Evolutionary conservation across 2,329 filamentous ascomycete species (phyloP), one percentile per base, ranked within the genome.

Genomic region (Chaetomiaceae sp.): DNA sequence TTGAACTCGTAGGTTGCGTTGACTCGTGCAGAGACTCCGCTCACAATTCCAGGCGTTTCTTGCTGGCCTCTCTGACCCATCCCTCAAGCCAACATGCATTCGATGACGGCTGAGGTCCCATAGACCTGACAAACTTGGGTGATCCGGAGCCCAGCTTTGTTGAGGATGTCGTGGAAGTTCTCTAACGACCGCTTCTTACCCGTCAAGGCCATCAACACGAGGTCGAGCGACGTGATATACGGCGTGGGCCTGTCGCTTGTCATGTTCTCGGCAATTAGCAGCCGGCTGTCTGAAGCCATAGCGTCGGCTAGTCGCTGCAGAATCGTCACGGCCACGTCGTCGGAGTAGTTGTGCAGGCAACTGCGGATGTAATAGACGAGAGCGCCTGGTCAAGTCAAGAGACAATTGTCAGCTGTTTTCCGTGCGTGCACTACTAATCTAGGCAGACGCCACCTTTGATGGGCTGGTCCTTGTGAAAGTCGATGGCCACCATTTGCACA

Each of bases 321-420:
- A 1, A 72, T 71, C 20, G 58, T 46, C 1, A 65, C 62, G 23
- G 61, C 65, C 13, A 64, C 63, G 1, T 64, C 60, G 47, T 71
- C 69, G 20, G 64, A 56, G 52, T 70, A 73, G 50, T 73, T 67
- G 52, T 73, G 71, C 1, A 73, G 64, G 38, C 66, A 67, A 6
- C 67, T 65, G 46, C 63, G 64, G 50, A 69, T 67, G 59, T 63
- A 67, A 58, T 73, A 73, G 11, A 70, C 57, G 21, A 66, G 51
- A 14, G 71, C 70, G 4, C 65, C 69, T 70, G 20, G 3, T 21
- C 4, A 5, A 20, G 18, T 20, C 8, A 6, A 27, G 20, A 29
- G 30, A 20, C 41, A 32, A 14, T 21, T 33, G 36, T 18, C n/a
- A 38, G 38, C 40, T 21, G 30, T 32, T 29, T 56, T 21, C 7